Conservation (phyloP, 331 rosid species). For the Quercus lobata region DNA sequence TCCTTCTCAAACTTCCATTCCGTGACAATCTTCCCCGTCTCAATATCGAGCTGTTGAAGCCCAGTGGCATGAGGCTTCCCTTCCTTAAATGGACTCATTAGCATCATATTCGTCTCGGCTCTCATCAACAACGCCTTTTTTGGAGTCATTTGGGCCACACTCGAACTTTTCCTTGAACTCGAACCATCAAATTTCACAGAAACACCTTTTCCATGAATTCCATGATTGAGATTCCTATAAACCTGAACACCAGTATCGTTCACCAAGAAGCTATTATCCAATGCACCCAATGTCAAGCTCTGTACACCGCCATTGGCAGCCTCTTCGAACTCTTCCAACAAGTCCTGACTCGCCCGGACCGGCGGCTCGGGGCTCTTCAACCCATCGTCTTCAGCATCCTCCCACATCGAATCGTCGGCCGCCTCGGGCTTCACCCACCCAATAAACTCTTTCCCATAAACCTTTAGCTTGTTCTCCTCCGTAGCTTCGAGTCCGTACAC, state of each 20-base stretch:
- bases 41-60: constrained; percentile 74
- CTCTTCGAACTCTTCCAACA: constrained; percentile 76
- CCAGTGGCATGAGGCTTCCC: constrained; percentile 63
- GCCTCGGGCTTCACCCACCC: constrained; percentile 81
- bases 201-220: constrained; percentile 84
- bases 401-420: constrained; percentile 87
- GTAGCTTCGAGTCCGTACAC: constrained; percentile 56
- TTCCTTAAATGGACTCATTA: constrained; percentile 72
- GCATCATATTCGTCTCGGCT: constrained; percentile 82
- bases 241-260: constrained; percentile 85
- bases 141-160: constrained; percentile 33
- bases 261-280: constrained; percentile 83
- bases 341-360: constrained; percentile 32
- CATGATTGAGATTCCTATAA: constrained; percentile 58
- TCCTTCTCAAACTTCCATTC: constrained; percentile 95
- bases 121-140: constrained; percentile 70
- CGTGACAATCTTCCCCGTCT: constrained; percentile 75
- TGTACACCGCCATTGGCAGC: constrained; percentile 80
- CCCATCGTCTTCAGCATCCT: constrained; percentile 40
- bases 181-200: constrained; percentile 50
- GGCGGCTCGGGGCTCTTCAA: constrained; percentile 30
- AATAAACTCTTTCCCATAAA: constrained; percentile 75
- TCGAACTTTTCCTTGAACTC: constrained; percentile 15
- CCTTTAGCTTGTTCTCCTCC: constrained; percentile 66
- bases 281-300: constrained; percentile 73